Base-by-base conservation (phyloP, 345 rosid species). In the Psidium guajava region DNA sequence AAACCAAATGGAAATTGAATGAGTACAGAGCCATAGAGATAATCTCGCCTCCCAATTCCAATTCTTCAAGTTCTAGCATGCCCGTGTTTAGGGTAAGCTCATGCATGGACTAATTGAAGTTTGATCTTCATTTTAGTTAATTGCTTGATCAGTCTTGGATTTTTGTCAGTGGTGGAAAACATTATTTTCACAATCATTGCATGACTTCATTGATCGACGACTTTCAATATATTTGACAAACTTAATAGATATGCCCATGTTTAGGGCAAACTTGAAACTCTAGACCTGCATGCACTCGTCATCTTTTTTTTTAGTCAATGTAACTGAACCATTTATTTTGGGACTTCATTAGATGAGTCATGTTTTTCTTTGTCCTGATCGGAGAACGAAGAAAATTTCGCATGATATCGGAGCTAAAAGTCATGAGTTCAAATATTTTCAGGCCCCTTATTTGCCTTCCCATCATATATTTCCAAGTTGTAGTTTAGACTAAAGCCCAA, bases 21-120 rank as follows among this genome's bases (percentile, higher is more conserved):
- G 98, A 96, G 89, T 96, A 96, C 80, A 92, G 89, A 91, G 95
- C 96, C 85, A 89, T 93, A 82, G 93, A 94, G 82, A 91, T 87
- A 83, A 86, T 36, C 61, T 69, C 55, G 11, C 47, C 84, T 15
- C 40, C 14, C 54, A 82, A 36, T 25, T 18, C 58, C n/a, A 82
- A 36, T 40, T 49, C 73, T 22, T 0, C 28, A 42, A 55, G 58
- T 36, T 69, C 47, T 69, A 69, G 77, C 21, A 18, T 69, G 77
- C 77, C 77, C 25, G 77, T 18, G 77, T 69, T 69, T 69, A 69
- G 47, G 42, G 58, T 87, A 89, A 81, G 52, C 52, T 12, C 47
- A 18, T 69, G 47, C 77, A 18, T n/a, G n/a, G n/a, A n/a, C n/a
- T n/a, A n/a, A n/a, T n/a, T n/a, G n/a, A n/a, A n/a, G n/a, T n/a